Conservation (phyloP, 2,329 filamentous ascomycete species). For the Fusarium sp. region DNA sequence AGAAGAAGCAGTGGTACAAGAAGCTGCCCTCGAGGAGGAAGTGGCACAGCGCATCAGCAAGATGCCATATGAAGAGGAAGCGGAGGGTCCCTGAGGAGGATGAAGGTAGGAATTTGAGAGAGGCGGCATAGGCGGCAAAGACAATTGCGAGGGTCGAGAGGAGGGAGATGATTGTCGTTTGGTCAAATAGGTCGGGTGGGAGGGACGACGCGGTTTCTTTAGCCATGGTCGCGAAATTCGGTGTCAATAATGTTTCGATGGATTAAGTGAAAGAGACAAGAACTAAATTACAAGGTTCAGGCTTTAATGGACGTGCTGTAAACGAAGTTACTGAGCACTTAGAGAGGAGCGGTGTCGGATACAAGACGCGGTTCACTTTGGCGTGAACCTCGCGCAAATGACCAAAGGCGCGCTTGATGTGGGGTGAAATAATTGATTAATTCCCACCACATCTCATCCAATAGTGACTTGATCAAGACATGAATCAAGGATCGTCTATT, state of each 20-base stretch:
- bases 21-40: constrained; percentile 91
- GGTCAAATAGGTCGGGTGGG: constrained; percentile 68
- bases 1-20: constrained; percentile 94
- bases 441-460: not conserved
- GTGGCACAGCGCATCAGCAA: constrained; percentile 92
- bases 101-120: constrained; percentile 59
- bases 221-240: constrained; percentile 14
- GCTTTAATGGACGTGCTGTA: not conserved
- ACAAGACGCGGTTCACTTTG: not conserved
- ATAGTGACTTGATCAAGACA: not conserved
- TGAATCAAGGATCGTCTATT: not conserved
- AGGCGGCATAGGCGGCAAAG: constrained; percentile 60
- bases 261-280: not conserved
- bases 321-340: not conserved
- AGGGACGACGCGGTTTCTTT: constrained; percentile 47
- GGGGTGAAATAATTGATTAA: not conserved
- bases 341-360: constrained; percentile 18
- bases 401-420: not conserved
- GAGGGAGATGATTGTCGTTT: constrained; percentile 69
- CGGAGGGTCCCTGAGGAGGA: constrained; percentile 69
- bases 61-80: constrained; percentile 92
- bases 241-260: not conserved
- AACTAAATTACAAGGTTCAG: not conserved
- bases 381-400: not conserved
- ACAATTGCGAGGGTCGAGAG: constrained; percentile 64